These are phyloP conservation scores for Phenoliferia sp. DNA, from an alignment of 1,284 basidiomycete genomes.

Conservation along the genomic window DNA sequence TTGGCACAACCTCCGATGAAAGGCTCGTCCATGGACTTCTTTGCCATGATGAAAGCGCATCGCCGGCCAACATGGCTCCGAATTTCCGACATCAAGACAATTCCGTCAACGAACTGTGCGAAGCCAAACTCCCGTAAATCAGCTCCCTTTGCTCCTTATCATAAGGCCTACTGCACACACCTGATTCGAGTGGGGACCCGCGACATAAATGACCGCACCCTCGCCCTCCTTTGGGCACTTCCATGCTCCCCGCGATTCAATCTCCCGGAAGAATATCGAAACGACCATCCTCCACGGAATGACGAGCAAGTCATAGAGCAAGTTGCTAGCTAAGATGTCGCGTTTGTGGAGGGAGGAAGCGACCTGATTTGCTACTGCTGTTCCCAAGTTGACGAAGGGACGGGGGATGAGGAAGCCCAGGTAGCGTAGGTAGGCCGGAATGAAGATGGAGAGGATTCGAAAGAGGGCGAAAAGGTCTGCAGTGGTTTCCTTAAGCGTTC, in stretches of 20 bases:
- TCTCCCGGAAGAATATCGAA: conserved; percentile 95
- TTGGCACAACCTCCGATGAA: conserved; percentile 78
- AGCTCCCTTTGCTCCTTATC: no score
- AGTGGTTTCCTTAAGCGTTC: conserved; percentile 9
- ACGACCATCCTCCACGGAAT: conserved; percentile 65
- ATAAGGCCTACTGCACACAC: conserved; percentile 45
- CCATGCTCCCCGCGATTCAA: conserved; percentile 81
- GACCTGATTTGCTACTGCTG: conserved; percentile 26
- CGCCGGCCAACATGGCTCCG: conserved; percentile 71
- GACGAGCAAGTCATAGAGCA: conserved; percentile 41
- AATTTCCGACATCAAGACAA: conserved; percentile 83
- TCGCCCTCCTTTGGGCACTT: conserved; percentile 71
- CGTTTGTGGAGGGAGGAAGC: conserved; percentile 31
- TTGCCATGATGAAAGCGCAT: conserved; percentile 85
- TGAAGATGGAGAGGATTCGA: conserved; percentile 25
- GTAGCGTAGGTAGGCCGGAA: conserved; percentile 27
- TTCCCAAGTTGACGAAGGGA: conserved; percentile 21
- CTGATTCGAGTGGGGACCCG: conserved; percentile 94
- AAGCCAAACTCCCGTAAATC: not conserved
- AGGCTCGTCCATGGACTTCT: conserved; percentile 77
- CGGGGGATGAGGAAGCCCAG: conserved; percentile 27
- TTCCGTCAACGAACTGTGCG: conserved; percentile 84
- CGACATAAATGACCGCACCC: conserved; percentile 94
- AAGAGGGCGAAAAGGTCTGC: conserved; percentile 29
- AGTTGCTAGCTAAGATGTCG: conserved; percentile 28